These are phyloP conservation scores for Starmerella asiatica DNA, from an alignment of 805 yeast species.

Conservation along the genomic window DNA sequence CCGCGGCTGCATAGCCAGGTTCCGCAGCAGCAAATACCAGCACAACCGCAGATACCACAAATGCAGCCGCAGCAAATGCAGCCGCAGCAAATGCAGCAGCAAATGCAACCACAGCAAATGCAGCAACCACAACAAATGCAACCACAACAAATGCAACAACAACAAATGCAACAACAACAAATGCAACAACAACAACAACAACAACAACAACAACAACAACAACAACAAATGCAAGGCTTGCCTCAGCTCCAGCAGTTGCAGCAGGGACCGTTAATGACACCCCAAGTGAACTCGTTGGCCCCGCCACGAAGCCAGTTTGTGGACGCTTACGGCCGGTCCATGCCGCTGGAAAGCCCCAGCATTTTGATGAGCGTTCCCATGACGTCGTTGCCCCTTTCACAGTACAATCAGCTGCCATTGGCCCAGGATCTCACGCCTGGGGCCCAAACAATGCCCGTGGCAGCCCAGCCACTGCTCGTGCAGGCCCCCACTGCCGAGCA, in stretches of 20 bases:
- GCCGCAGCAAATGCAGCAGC: too few relatives aligned
- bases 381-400: not conserved
- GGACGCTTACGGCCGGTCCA: not conserved
- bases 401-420: not conserved
- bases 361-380: slow-evolving; percentile 7
- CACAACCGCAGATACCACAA: not conserved
- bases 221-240: too few relatives aligned
- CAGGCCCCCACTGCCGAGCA: not conserved
- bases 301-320: not conserved
- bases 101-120: too few relatives aligned
- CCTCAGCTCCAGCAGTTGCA: too few relatives aligned
- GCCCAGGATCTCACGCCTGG: not conserved
- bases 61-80: not conserved
- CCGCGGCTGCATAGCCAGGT: not conserved
- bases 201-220: too few relatives aligned
- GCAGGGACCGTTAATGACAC: too few relatives aligned
- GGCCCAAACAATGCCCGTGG: not conserved
- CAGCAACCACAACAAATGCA: too few relatives aligned
- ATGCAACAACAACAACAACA: too few relatives aligned
- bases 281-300: too few relatives aligned
- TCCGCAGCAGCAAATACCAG: not conserved
- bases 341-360: slow-evolving; percentile 12
- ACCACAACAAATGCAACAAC: too few relatives aligned
- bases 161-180: too few relatives aligned
- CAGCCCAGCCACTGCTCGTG: not conserved